phyloP scores from a whole-genome alignment of 257 asterid species.

The Ocimum tenuiflorum region DNA sequence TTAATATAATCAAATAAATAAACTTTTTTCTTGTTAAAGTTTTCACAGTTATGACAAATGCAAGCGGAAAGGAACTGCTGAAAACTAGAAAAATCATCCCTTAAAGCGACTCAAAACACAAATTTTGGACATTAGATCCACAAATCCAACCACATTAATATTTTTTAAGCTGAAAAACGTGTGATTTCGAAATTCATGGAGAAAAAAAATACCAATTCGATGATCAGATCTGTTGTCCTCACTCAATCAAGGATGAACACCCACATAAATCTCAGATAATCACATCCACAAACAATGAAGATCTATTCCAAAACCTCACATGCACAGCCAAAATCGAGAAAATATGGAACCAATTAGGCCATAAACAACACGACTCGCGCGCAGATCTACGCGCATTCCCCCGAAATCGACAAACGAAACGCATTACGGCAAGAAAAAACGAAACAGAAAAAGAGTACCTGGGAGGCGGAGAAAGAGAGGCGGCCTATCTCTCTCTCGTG shows the following conservation, averaged over 20 bases:
- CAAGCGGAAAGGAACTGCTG: neutral
- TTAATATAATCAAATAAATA: no score
- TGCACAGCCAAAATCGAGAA: slow-evolving; percentile 8
- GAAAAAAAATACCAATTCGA: neutral
- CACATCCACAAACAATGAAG: neutral
- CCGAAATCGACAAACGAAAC: neutral
- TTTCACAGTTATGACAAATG: neutral
- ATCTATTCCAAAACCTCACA: slow-evolving; percentile 4
- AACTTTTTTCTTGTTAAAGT: neutral
- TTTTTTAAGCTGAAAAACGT: neutral
- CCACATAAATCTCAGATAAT: neutral
- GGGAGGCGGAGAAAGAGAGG: neutral
- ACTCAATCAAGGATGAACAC: neutral
- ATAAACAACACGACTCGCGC: neutral
- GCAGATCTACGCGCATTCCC: slow-evolving; percentile 25
- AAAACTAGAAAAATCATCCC: neutral
- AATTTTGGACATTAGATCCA: slow-evolving; percentile 5
- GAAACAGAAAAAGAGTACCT: slow-evolving; percentile 15
- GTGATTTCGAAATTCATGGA: slow-evolving; percentile 6
- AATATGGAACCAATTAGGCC: neutral
- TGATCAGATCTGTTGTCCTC: neutral
- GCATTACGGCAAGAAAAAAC: neutral
- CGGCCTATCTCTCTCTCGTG: neutral
- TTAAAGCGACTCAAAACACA: neutral
- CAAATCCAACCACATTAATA: neutral